Conservation (phyloP, 108 stramenopile genomes). For the Stephanodiscus triporus region DNA sequence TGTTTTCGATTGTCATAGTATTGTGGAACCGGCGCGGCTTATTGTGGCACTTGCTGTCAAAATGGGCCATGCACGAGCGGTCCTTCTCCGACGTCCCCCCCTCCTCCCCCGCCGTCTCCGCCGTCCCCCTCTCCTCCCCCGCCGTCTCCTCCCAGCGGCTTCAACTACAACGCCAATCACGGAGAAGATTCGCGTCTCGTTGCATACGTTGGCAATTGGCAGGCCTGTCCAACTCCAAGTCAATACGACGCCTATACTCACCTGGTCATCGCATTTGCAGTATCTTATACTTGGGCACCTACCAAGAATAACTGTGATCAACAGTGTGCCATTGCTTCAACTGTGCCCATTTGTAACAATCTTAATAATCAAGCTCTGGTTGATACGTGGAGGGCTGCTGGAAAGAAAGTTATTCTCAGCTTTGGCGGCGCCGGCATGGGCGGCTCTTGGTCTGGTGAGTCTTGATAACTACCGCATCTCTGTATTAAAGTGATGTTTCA, state of each 20-base stretch:
- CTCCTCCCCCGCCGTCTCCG: conserved; percentile 18
- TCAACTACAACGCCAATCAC: conserved; percentile 28
- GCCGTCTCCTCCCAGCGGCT: conserved; percentile 11
- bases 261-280: conserved; percentile 63
- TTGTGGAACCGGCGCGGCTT: not conserved
- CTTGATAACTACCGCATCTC: conserved; percentile 3
- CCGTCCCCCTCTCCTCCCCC: conserved; percentile 25
- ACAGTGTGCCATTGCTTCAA: conserved; percentile 43
- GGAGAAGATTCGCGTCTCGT: conserved; percentile 55
- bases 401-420: conserved; percentile 69
- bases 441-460: conserved; percentile 50
- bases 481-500: not conserved
- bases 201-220: conserved; percentile 70
- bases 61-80: conserved; percentile 18
- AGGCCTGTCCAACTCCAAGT: conserved; percentile 55
- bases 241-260: conserved; percentile 59
- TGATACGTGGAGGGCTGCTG: conserved; percentile 26
- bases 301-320: conserved; percentile 45
- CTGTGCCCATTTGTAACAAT: conserved; percentile 40
- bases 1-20: too few species aligned
- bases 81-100: conserved; percentile 18
- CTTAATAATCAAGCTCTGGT: conserved; percentile 16
- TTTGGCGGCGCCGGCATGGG: conserved; percentile 79
- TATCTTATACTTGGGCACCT: conserved; percentile 51
- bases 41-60: conserved; percentile 30